Percentiles rank a stretch among this genome's conserved stretches.
These are phyloP conservation scores for Boletus subparvulus DNA, from an alignment of 768 basidiomycete genomes.

Conservation along the genomic window DNA sequence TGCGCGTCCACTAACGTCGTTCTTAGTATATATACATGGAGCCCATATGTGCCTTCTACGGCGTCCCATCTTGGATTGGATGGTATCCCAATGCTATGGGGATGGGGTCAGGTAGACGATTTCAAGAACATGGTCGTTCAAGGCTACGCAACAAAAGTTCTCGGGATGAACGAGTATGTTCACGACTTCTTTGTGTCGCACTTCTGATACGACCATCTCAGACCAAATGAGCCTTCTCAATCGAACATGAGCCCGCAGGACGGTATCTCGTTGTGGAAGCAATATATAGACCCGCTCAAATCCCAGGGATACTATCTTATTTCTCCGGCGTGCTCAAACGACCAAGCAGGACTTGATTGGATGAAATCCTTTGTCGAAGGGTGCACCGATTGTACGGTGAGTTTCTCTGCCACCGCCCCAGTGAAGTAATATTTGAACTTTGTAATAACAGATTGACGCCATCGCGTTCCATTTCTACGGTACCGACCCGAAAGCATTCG, in stretches of 20 bases:
- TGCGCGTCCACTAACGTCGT: not conserved
- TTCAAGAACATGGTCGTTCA: slow-evolving; percentile 47
- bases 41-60: slow-evolving; percentile 44
- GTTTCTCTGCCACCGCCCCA: slow-evolving; percentile 20
- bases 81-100: slow-evolving; percentile 75
- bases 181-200: not conserved
- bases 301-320: slow-evolving; percentile 58
- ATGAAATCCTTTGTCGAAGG: slow-evolving; percentile 53
- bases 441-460: slow-evolving; percentile 48
- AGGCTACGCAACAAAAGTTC: slow-evolving; percentile 53
- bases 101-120: slow-evolving; percentile 46
- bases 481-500: slow-evolving; percentile 47
- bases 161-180: slow-evolving; percentile 81
- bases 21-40: slow-evolving; percentile 67
- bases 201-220: slow-evolving; percentile 27
- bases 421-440: not conserved
- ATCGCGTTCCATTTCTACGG: slow-evolving; percentile 78
- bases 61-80: slow-evolving; percentile 48
- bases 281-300: slow-evolving; percentile 63
- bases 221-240: slow-evolving; percentile 70
- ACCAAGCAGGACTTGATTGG: slow-evolving; percentile 65
- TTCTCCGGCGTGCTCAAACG: slow-evolving; percentile 70
- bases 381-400: slow-evolving; percentile 55
- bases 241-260: slow-evolving; percentile 55
- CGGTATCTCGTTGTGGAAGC: slow-evolving; percentile 60